These are phyloP conservation scores for Nemania serpens DNA, from an alignment of 2,329 filamentous ascomycete species.

Conservation along the genomic window DNA sequence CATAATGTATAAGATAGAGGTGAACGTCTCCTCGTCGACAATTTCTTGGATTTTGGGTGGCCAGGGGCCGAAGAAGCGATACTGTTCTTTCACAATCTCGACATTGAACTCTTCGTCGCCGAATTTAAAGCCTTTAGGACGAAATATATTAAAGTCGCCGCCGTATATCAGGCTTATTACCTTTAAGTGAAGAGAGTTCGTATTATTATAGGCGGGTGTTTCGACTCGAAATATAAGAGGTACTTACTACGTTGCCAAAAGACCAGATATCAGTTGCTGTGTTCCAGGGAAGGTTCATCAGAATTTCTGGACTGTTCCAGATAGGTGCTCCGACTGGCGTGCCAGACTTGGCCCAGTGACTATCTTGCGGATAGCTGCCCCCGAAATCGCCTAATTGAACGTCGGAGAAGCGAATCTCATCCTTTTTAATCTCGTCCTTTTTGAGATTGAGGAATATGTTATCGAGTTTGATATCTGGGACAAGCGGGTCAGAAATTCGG, in stretches of 20 bases:
- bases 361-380: not conserved
- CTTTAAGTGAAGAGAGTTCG: not conserved
- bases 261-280: constrained; percentile 5
- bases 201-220: not conserved
- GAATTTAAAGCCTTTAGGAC: not conserved
- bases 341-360: not conserved
- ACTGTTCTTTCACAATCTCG: not conserved
- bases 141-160: constrained; percentile 9
- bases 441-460: constrained; percentile 35
- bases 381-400: constrained; percentile 1
- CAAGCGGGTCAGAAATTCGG: constrained; percentile 1
- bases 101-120: not conserved
- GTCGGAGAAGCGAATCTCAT: not conserved
- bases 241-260: not conserved
- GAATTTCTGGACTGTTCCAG: not conserved
- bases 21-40: not conserved
- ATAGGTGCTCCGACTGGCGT: not conserved
- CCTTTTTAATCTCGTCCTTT: not conserved
- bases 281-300: not conserved
- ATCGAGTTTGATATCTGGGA: constrained; percentile 36
- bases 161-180: constrained; percentile 1
- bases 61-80: not conserved
- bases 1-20: not conserved
- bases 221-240: not conserved
- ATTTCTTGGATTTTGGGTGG: not conserved